Evolutionary conservation across 2,329 filamentous ascomycete genomes (phyloP).

Genomic region (Hypoxylon sp.): DNA sequence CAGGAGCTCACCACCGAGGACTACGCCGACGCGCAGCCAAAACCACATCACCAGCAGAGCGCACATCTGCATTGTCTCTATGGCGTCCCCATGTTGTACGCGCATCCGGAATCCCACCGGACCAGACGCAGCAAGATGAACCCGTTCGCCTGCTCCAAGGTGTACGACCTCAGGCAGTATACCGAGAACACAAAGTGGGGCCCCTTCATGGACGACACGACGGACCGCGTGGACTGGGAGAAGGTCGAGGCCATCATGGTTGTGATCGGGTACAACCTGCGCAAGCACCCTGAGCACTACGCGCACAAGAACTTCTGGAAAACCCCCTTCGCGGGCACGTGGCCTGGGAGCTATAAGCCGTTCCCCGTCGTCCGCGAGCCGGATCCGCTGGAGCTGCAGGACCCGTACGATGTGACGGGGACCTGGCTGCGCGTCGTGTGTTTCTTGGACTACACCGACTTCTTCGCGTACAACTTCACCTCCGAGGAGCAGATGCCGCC

Average conservation of each 20-base stretch:
- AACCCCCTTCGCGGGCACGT: slow-evolving; percentile 69
- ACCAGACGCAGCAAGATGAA: slow-evolving; percentile 61
- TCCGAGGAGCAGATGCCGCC: slow-evolving; percentile 58
- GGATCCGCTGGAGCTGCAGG: slow-evolving; percentile 65
- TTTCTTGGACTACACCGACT: slow-evolving; percentile 78
- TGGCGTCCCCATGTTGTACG: slow-evolving; percentile 69
- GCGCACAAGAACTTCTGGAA: slow-evolving; percentile 69
- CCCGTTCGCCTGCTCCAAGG: slow-evolving; percentile 75
- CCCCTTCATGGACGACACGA: slow-evolving; percentile 76
- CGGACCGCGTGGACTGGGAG: slow-evolving; percentile 80
- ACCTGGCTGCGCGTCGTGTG: slow-evolving; percentile 76
- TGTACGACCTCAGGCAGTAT: slow-evolving; percentile 82
- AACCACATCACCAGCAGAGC: slow-evolving; percentile 71
- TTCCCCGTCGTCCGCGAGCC: slow-evolving; percentile 55
- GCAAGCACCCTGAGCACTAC: slow-evolving; percentile 61
- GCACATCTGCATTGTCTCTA: slow-evolving; percentile 80
- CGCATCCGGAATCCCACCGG: slow-evolving; percentile 50
- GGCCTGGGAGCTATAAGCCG: slow-evolving; percentile 64
- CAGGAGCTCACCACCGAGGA: slow-evolving; percentile 49
- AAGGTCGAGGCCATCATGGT: slow-evolving; percentile 83
- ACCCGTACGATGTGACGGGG: slow-evolving; percentile 80
- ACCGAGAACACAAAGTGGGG: slow-evolving; percentile 76
- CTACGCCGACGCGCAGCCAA: slow-evolving; percentile 53
- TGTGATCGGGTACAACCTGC: slow-evolving; percentile 75
- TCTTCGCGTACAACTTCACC: slow-evolving; percentile 81